Evolutionary conservation across 1,284 basidiomycete genomes (phyloP), one percentile per base, ranked within the genome.

Genomic region (Pyrrhoderma noxium): DNA sequence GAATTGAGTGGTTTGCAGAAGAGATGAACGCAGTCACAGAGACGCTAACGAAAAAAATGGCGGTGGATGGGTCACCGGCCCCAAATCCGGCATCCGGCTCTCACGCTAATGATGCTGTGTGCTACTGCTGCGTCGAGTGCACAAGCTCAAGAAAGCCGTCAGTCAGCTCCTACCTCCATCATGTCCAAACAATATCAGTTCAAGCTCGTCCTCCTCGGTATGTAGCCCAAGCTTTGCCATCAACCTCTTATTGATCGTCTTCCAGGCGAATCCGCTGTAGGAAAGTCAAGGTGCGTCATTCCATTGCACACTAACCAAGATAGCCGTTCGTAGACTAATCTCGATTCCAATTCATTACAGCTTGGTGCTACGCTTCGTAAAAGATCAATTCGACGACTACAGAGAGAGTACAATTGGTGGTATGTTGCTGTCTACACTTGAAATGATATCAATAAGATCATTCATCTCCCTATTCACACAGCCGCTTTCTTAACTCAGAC

Each of bases 351-450:
- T 53, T 58, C n/a, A n/a, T n/a, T n/a, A n/a, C 63, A 94, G 91
- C 72, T 71, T 98, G 54, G 95, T 98, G 50, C 73, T 98, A 58
- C 80, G 93, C 54, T 98, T 98, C 63, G 94, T 98, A 60, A 90
- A 95, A 69, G 89, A 96, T 67, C 93, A 98, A 67, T 98, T 98
- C 62, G 93, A 96, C 61, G 94, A 98, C 69, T 98, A 95, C 68
- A 77, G 94, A 72, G 93, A 90, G 69, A 90, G 85, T 61, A 91
- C 88, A 19, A 91, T 91, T 57, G 88, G 88, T 63, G 87, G 88
- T 86, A 57, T 56, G 68, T 61, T 19, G 19, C n/a, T 21, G 14
- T 47, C 45, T 56, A 47, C 53, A n/a, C n/a, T n/a, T n/a, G n/a
- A n/a, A n/a, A n/a, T n/a, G 8, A 41, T 47, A 7, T 16, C 38